phyloP scores from a whole-genome alignment of 306 rosid genomes.

The Vigna trinervia region DNA sequence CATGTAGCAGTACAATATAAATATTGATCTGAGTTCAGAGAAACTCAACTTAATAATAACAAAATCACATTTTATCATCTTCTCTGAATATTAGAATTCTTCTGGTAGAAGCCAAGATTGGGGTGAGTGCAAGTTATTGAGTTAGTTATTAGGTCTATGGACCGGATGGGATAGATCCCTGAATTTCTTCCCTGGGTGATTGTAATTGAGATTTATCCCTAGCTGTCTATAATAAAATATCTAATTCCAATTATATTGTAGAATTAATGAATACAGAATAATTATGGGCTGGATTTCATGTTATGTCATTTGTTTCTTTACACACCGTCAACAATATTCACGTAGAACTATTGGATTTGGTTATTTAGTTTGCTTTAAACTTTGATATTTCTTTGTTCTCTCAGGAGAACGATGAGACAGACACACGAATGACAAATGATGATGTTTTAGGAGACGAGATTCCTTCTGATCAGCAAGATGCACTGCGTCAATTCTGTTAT shows the following conservation, averaged over 20 bases:
- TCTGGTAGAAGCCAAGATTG: neutral
- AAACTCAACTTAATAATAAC: too few relatives aligned
- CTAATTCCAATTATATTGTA: neutral
- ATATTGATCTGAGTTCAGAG: too few relatives aligned
- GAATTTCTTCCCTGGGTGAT: neutral
- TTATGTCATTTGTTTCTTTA: neutral
- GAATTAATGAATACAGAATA: neutral
- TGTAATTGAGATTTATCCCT: neutral
- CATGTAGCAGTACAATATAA: too few relatives aligned
- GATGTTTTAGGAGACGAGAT: conserved; percentile 98
- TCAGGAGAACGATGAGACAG: conserved; percentile 74
- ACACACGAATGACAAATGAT: conserved; percentile 80
- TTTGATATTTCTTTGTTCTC: conserved; percentile 30
- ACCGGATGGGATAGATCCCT: neutral
- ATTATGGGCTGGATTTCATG: neutral
- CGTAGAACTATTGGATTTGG: conserved; percentile 11
- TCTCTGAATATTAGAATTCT: too few relatives aligned
- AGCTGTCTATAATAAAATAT: neutral
- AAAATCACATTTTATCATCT: too few relatives aligned
- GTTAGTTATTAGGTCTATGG: neutral
- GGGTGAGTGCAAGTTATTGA: neutral
- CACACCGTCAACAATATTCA: conserved; percentile 10
- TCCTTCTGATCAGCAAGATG: conserved; percentile 90
- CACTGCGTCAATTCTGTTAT: conserved; percentile 89
- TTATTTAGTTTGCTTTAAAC: conserved; percentile 32